These are phyloP conservation scores for Marchantia polymorpha DNA, from an alignment of 225 moss, liverwort and hornwort species.

Conservation along the genomic window DNA sequence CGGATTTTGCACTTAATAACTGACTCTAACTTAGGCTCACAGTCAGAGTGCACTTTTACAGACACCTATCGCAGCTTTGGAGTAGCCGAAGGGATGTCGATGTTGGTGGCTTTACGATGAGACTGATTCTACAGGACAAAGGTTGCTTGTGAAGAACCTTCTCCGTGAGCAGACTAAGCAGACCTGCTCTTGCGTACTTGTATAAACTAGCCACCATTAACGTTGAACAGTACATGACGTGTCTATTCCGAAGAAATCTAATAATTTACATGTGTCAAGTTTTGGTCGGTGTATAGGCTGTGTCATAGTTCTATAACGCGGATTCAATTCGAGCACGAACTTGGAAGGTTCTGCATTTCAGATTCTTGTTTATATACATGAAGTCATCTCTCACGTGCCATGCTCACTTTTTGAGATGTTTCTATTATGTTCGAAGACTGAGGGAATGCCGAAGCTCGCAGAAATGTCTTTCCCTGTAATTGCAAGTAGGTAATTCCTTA, in stretches of 20 bases:
- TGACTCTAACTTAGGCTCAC: conserved; percentile 1
- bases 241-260: background rate
- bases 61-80: background rate
- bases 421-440: background rate
- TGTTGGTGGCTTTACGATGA: background rate
- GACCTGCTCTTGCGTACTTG: background rate
- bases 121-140: background rate
- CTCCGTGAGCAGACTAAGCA: background rate
- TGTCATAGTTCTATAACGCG: background rate
- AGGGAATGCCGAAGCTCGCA: background rate
- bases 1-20: too few species aligned
- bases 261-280: background rate
- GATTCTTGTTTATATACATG: background rate
- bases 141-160: background rate
- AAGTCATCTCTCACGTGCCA: background rate
- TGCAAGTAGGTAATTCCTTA: background rate
- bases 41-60: background rate
- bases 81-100: background rate
- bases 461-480: background rate
- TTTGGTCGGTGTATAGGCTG: background rate
- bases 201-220: background rate
- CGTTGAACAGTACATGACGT: background rate
- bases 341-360: too few species aligned
- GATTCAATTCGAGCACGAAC: too few species aligned
- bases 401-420: background rate